Evolutionary conservation across 2,329 filamentous ascomycete genomes (phyloP), one percentile per base, ranked within the genome.

Genomic region (Talaromyces funiculosus): DNA sequence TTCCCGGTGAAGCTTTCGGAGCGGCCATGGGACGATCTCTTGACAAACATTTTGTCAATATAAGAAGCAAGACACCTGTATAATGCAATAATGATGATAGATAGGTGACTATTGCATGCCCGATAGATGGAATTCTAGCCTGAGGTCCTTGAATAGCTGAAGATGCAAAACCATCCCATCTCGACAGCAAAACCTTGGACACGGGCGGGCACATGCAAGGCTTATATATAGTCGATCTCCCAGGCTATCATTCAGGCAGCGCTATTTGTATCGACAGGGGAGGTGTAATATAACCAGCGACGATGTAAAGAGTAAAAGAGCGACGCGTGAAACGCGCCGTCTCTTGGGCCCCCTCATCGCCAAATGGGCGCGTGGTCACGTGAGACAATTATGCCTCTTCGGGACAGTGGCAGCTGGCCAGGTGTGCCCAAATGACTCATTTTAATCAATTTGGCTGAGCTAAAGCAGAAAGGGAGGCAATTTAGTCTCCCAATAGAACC

Each of bases 281-380:
- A 29, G 35, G 14, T 3, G 26, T 9, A 20, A 18, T 42, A 43
- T 43, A 43, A 40, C 8, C 18, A 42, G 45, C 24, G 45, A 49
- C 24, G 47, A 33, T 49, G 22, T 9, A 49, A 31, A n/a, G 24
- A 26, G 12, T 18, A 16, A 49, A 31, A 49, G 45, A 24, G 31
- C 51, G 33, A 54, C 51, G 45, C 33, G 53, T 16, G 18, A 67
- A 65, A 71, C 72, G 72, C 67, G 65, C 62, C 64, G 38, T 38
- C 40, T 59, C 66, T 68, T 68, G 67, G 24, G 20, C 31, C 42
- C 45, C 26, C 43, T 24, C 20, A 69, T 73, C 72, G 71, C 72
- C 70, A 74, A 74, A 74, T 70, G 61, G 62, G 59, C 73, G 67
- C 73, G 73, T 63, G 58, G 65, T 75, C 73, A 75, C 72, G 71